phyloP scores from a whole-genome alignment of 1,284 basidiomycete species.

The Gomphus bonarii region DNA sequence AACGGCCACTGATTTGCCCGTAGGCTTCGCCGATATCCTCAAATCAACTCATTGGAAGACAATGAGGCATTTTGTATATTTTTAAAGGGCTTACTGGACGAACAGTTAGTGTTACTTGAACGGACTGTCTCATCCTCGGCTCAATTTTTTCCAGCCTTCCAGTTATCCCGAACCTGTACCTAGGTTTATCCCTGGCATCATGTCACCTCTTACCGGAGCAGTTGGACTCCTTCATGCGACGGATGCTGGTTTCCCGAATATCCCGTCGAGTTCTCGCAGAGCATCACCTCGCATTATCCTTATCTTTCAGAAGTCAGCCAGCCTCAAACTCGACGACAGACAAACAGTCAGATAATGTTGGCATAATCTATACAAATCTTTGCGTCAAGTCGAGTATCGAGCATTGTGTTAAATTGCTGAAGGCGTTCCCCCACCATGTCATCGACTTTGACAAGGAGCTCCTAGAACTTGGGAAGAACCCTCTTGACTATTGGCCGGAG shows the following conservation, averaged over 20 bases:
- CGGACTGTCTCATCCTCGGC: background rate
- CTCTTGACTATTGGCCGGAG: constrained; percentile 42
- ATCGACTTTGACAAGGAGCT: constrained; percentile 29
- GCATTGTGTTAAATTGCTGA: constrained; percentile 54
- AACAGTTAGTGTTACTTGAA: constrained; percentile 47
- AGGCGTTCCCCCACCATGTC: constrained; percentile 34
- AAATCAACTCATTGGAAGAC: constrained; percentile 62
- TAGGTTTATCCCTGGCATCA: constrained; percentile 71
- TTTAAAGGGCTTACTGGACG: constrained; percentile 52
- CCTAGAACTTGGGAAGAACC: constrained; percentile 17
- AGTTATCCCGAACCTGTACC: constrained; percentile 68
- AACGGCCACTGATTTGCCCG: constrained; percentile 2
- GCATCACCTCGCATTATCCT: constrained; percentile 79
- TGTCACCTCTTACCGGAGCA: constrained; percentile 68
- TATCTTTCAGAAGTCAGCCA: constrained; percentile 37
- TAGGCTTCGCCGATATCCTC: constrained; percentile 71
- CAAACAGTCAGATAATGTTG: constrained; percentile 56
- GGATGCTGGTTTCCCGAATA: constrained; percentile 87
- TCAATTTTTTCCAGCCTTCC: constrained; percentile 31
- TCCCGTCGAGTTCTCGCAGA: constrained; percentile 83
- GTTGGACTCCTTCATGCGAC: constrained; percentile 81
- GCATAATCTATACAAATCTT: constrained; percentile 77
- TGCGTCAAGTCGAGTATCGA: constrained; percentile 63
- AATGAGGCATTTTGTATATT: constrained; percentile 76
- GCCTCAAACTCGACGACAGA: constrained; percentile 39